A percentile compares a stretch with the other conserved stretches of the same genome.
These are phyloP conservation scores for Bryoerythrophyllum caledonicum DNA, from an alignment of 225 moss, liverwort and hornwort genomes.

Conservation along the genomic window DNA sequence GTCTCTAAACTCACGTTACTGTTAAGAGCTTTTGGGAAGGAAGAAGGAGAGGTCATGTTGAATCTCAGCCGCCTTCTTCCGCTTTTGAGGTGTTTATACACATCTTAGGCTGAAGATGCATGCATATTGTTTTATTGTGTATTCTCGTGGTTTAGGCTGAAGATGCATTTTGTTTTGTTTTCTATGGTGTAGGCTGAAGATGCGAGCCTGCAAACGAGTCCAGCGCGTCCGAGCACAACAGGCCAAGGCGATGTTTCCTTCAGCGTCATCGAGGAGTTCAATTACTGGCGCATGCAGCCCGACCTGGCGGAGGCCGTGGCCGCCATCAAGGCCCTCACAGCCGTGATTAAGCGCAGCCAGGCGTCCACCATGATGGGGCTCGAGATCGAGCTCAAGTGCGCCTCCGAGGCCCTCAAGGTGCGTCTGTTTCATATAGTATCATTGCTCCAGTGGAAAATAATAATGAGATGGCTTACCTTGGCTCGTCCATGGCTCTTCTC, in stretches of 20 bases:
- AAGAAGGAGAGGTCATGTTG: no score
- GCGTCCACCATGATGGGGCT: constrained; percentile 82
- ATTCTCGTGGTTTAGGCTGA: constrained; percentile 44
- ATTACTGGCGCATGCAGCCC: constrained; percentile 62
- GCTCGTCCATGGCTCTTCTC: constrained; percentile 38
- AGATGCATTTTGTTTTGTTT: constrained; percentile 38
- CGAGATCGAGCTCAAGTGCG: constrained; percentile 77
- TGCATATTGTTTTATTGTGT: no score
- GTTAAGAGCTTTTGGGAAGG: no score
- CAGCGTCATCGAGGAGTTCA: constrained; percentile 74
- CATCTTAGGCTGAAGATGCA: constrained; percentile 63
- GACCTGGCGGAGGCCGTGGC: constrained; percentile 82
- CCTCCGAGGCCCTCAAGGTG: constrained; percentile 73
- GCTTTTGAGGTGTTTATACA: no score
- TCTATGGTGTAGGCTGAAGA: constrained; percentile 54
- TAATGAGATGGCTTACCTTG: constrained; percentile 20
- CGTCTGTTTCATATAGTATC: not conserved
- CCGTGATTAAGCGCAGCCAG: constrained; percentile 65
- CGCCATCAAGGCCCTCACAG: constrained; percentile 75
- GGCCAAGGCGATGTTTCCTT: constrained; percentile 39
- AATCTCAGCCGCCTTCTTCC: no score
- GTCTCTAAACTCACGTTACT: no score
- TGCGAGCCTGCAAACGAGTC: constrained; percentile 53
- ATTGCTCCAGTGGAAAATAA: not conserved
- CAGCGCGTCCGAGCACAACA: constrained; percentile 29